phyloP scores from a whole-genome alignment of 2,329 filamentous ascomycete species.

The Alternaria ethzedia region DNA sequence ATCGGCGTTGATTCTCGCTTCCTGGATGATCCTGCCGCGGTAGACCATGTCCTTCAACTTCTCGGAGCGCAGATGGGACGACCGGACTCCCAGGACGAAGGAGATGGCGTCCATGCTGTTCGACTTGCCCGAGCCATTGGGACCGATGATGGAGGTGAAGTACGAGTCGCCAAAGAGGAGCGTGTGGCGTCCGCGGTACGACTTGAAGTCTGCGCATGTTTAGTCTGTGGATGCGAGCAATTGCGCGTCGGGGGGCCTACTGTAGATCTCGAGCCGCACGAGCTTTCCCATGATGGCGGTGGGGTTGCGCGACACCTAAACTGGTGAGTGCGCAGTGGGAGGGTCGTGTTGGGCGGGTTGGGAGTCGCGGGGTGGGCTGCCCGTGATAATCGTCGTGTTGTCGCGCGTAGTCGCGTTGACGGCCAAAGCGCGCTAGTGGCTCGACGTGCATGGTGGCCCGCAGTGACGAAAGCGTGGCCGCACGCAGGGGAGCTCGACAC shows the following conservation, averaged over 20 bases:
- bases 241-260: conserved; percentile 58
- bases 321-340: conserved; percentile 15
- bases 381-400: conserved; percentile 4
- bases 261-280: conserved; percentile 91
- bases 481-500: background rate
- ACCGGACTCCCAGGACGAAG: conserved; percentile 98
- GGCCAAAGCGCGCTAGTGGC: conserved; percentile 19
- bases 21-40: conserved; percentile 89
- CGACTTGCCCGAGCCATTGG: conserved; percentile 99
- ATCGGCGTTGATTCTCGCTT: conserved; percentile 90
- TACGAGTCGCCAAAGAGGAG: conserved; percentile 97
- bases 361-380: conserved; percentile 8
- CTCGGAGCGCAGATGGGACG: conserved; percentile 92
- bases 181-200: conserved; percentile 95
- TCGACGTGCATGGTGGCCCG: conserved; percentile 10
- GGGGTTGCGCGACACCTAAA: conserved; percentile 18
- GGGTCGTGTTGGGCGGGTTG: conserved; percentile 2
- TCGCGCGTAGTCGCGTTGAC: conserved; percentile 24
- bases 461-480: conserved; percentile 32
- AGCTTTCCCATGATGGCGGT: conserved; percentile 82
- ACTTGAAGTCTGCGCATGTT: conserved; percentile 83
- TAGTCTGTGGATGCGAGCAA: conserved; percentile 13
- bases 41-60: conserved; percentile 96
- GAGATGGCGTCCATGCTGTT: conserved; percentile 99
- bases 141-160: conserved; percentile 98